Evolutionary conservation across 805 yeast genomes (phyloP).

Genomic region (Myxozyma neotropica): DNA sequence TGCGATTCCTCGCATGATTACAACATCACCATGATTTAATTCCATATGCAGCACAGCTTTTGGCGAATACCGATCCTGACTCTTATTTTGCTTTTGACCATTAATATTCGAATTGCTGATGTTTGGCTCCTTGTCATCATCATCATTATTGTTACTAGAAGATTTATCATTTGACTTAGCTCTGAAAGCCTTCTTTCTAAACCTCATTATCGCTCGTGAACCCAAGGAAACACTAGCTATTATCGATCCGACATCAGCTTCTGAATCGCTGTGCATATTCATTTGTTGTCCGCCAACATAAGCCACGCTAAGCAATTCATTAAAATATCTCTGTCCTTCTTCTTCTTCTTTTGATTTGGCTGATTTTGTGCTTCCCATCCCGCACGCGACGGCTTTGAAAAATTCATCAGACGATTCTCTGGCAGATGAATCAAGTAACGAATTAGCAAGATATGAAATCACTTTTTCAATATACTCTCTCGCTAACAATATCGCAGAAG

Average conservation of each 20-base stretch:
- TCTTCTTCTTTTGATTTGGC: background rate
- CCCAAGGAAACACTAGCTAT: slow-evolving; percentile 12
- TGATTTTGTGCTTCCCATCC: background rate
- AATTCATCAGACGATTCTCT: background rate
- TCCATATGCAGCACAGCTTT: slow-evolving; percentile 8
- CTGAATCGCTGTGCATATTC: slow-evolving; percentile 5
- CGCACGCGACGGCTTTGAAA: background rate
- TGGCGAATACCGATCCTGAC: too few relatives aligned
- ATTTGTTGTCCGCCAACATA: background rate
- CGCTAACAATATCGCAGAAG: background rate
- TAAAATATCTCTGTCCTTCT: background rate
- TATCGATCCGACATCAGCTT: background rate
- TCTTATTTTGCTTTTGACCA: too few relatives aligned
- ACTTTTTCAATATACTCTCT: background rate
- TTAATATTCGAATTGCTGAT: too few relatives aligned
- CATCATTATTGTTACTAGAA: background rate
- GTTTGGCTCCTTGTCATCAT: background rate
- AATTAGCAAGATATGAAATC: background rate
- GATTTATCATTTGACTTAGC: background rate
- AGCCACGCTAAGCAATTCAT: slow-evolving; percentile 7
- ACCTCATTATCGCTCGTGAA: background rate
- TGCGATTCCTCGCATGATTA: background rate
- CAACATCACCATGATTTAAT: slow-evolving; percentile 7
- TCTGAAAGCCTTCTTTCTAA: background rate
- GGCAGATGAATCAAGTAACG: background rate